Percentiles rank a stretch among this genome's conserved stretches.
phyloP scores from a whole-genome alignment of 441 rosid species.

The Omphalea diandra region DNA sequence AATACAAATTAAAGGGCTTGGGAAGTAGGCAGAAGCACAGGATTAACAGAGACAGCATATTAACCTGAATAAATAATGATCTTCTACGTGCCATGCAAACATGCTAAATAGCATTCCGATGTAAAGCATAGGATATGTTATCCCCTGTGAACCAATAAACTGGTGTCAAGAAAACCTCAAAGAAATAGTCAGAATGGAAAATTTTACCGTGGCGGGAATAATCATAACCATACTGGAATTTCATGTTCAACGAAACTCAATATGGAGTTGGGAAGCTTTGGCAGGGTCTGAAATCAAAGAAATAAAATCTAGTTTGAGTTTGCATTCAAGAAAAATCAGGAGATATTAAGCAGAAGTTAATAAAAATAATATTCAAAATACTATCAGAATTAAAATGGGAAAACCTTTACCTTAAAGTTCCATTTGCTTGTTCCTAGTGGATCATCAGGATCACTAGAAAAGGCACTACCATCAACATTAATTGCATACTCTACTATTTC shows the following conservation, averaged over 20 bases:
- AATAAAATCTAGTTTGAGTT: not conserved
- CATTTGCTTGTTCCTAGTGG: slow-evolving; percentile 43
- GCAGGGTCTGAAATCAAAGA: slow-evolving; percentile 29
- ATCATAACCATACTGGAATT: slow-evolving; percentile 35
- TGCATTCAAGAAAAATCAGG: not conserved
- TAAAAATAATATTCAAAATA: not conserved
- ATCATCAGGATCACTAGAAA: slow-evolving; percentile 41
- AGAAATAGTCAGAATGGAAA: not conserved
- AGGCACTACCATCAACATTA: slow-evolving; percentile 54
- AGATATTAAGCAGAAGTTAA: not conserved
- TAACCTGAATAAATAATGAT: slow-evolving; percentile 54
- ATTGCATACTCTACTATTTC: slow-evolving; percentile 45
- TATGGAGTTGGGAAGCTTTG: slow-evolving; percentile 32
- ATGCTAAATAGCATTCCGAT: slow-evolving; percentile 59
- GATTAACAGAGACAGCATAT: not conserved
- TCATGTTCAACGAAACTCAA: slow-evolving; percentile 35
- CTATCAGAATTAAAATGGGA: not conserved
- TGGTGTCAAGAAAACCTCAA: not conserved
- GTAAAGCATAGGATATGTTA: slow-evolving; percentile 54
- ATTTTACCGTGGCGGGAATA: not conserved
- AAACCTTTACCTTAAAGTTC: slow-evolving; percentile 44
- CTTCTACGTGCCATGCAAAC: slow-evolving; percentile 67
- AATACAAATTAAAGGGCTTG: not conserved
- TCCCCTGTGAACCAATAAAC: slow-evolving; percentile 31
- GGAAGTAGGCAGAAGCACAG: not conserved